These are phyloP conservation scores for Zygosaccharomyces lentus DNA, from an alignment of 805 yeast species.

Conservation along the genomic window DNA sequence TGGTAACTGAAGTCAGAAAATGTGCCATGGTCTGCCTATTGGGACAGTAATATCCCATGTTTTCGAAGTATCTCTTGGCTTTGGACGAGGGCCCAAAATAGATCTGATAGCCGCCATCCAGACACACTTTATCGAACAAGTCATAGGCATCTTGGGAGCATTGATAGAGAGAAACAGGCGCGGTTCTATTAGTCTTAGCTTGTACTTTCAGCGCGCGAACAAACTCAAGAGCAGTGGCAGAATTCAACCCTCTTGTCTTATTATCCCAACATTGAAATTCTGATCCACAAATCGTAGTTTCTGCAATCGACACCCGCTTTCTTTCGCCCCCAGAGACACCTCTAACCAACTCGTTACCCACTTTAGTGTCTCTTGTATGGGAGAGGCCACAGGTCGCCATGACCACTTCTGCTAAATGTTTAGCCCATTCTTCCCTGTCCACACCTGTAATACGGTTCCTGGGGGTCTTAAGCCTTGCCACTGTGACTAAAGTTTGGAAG, in stretches of 20 bases:
- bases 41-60: conserved; percentile 63
- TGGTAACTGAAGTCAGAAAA: conserved; percentile 64
- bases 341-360: conserved; percentile 58
- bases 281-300: conserved; percentile 63
- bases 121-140: conserved; percentile 55
- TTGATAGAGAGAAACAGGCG: conserved; percentile 69
- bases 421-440: conserved; percentile 51
- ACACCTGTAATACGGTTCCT: conserved; percentile 54
- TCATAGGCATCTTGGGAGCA: conserved; percentile 64
- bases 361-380: conserved; percentile 56
- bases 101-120: conserved; percentile 59
- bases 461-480: conserved; percentile 60
- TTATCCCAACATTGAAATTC: conserved; percentile 71
- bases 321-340: conserved; percentile 87
- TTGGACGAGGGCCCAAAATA: conserved; percentile 54
- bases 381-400: conserved; percentile 57
- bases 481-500: conserved; percentile 59
- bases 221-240: conserved; percentile 78
- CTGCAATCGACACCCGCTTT: conserved; percentile 79
- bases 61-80: conserved; percentile 55
- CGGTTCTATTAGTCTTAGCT: conserved; percentile 49
- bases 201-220: conserved; percentile 59
- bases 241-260: conserved; percentile 80
- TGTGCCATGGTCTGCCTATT: conserved; percentile 67
- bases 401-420: conserved; percentile 49